Evolutionary conservation across 345 rosid genomes (phyloP).

Genomic region (Syzygium aqueum): DNA sequence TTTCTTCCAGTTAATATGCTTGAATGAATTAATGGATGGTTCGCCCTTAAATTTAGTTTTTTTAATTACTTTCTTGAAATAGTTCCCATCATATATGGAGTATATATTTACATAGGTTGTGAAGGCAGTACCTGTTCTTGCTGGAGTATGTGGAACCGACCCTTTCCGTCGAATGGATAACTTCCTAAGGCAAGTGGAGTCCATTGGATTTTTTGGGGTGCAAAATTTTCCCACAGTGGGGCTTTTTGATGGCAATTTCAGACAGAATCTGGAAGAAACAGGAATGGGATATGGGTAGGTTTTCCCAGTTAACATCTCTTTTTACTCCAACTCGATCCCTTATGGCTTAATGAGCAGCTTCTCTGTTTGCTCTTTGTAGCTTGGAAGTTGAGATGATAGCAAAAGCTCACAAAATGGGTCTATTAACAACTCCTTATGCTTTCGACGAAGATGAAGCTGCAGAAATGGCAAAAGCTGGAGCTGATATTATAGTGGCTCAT

Average conservation of each 20-base stretch:
- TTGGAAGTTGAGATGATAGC: conserved; percentile 86
- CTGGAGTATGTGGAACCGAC: conserved; percentile 93
- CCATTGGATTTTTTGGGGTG: conserved; percentile 82
- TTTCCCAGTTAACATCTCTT: conserved; percentile 2
- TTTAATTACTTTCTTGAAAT: neutral
- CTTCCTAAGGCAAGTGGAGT: conserved; percentile 82
- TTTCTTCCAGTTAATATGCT: neutral
- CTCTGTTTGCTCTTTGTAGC: conserved; percentile 15
- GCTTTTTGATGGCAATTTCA: conserved; percentile 88
- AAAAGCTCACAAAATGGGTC: conserved; percentile 79
- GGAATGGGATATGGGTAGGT: conserved; percentile 95
- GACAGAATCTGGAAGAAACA: conserved; percentile 93
- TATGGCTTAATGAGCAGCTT: neutral
- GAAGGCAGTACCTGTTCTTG: conserved; percentile 80
- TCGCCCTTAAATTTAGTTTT: neutral
- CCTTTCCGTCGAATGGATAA: conserved; percentile 84
- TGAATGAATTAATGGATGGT: neutral
- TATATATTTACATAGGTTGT: conserved; percentile 39
- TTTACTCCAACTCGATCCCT: neutral
- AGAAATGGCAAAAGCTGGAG: conserved; percentile 93
- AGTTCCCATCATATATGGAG: neutral
- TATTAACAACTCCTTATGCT: conserved; percentile 89
- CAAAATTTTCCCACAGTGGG: conserved; percentile 98
- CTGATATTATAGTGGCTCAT: conserved; percentile 90
- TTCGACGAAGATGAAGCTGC: conserved; percentile 62